phyloP scores from a whole-genome alignment of 345 rosid species.

The Salix brachista region DNA sequence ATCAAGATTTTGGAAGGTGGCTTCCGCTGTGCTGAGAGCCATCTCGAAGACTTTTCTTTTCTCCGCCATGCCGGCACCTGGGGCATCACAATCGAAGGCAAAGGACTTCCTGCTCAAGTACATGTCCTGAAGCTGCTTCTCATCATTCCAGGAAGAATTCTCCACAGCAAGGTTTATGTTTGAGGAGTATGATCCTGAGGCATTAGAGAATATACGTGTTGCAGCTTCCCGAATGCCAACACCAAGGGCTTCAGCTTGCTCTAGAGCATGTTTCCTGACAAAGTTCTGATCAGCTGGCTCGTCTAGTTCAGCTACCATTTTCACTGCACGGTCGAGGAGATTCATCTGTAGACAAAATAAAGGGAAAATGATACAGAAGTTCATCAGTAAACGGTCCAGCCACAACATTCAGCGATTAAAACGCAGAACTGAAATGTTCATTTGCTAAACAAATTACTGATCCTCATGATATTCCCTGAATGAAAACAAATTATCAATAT shows the following conservation, averaged over 20 bases:
- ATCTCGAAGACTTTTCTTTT: constrained; percentile 85
- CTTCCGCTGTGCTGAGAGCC: constrained; percentile 94
- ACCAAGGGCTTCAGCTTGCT: constrained; percentile 84
- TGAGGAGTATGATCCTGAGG: constrained; percentile 96
- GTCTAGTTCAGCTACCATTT: constrained; percentile 97
- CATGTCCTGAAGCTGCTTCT: constrained; percentile 99
- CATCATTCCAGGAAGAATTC: constrained; percentile 99
- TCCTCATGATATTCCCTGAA: background rate
- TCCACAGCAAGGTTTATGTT: constrained; percentile 91
- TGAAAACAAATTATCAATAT: background rate
- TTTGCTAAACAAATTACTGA: background rate
- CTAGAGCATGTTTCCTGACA: constrained; percentile 85
- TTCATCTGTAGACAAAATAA: constrained; percentile 59
- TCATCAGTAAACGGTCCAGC: background rate
- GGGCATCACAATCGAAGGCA: constrained; percentile 90
- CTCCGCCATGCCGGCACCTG: constrained; percentile 94
- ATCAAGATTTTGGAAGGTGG: constrained; percentile 96
- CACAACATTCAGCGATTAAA: background rate
- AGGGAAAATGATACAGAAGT: background rate
- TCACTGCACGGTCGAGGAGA: constrained; percentile 91
- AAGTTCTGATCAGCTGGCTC: constrained; percentile 82
- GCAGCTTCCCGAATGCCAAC: constrained; percentile 85
- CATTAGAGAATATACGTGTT: constrained; percentile 91
- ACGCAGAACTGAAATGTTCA: background rate
- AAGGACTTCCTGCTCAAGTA: constrained; percentile 94